Conservation (phyloP, 2,329 filamentous ascomycete species). For the Fusarium heterosporum region DNA sequence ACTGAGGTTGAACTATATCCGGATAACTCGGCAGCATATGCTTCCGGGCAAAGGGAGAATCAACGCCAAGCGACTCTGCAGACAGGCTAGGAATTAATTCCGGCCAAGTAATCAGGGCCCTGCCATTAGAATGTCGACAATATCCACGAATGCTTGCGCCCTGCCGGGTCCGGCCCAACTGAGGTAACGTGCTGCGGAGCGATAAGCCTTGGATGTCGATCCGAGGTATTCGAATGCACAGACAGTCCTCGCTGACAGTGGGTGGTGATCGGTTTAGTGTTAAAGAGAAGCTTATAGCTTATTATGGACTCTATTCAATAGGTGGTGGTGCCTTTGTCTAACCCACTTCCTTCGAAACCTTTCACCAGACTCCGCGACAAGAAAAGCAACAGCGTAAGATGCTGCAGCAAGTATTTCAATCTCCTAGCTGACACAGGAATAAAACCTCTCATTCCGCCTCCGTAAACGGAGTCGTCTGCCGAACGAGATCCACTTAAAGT, state of each 20-base stretch:
- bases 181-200: no score
- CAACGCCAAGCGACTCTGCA: not conserved
- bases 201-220: no score
- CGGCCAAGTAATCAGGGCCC: no score
- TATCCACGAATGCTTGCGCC: not conserved
- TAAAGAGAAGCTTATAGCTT: not conserved
- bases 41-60: not conserved
- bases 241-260: not conserved
- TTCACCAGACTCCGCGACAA: no score
- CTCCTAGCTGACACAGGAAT: not conserved
- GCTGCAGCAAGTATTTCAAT: not conserved
- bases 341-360: no score
- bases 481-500: not conserved
- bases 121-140: not conserved
- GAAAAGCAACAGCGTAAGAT: no score
- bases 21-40: not conserved
- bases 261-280: not conserved
- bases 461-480: not conserved
- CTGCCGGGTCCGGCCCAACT: no score
- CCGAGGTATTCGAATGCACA: no score
- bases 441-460: not conserved
- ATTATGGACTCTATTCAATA: not conserved
- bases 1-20: not conserved
- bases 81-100: not conserved
- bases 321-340: not conserved